Evolutionary conservation across 2,329 filamentous ascomycete species (phyloP).

Genomic region (Exophiala xenobiotica): DNA sequence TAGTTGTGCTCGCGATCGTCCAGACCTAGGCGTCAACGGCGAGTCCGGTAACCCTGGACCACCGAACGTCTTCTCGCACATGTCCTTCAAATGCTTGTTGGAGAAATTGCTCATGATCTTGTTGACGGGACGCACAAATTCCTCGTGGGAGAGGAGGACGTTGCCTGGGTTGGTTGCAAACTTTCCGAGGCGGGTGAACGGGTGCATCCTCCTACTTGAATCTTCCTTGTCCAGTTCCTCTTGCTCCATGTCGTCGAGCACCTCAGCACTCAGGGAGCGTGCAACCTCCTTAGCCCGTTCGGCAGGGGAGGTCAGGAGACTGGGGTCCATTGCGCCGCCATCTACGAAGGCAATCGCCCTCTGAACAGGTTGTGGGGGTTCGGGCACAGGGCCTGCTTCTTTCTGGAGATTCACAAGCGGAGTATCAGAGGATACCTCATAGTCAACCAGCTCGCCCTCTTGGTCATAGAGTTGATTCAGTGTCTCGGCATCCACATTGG

Average conservation of each 20-base stretch:
- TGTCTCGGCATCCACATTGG: constrained; percentile 36
- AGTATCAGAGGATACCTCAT: too few species aligned
- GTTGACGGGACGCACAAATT: constrained; percentile 68
- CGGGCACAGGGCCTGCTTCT: not conserved
- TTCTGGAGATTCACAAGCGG: too few species aligned
- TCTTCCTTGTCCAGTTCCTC: constrained; percentile 40
- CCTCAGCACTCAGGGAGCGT: constrained; percentile 39
- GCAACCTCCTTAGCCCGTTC: constrained; percentile 40
- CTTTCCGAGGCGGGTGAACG: constrained; percentile 70
- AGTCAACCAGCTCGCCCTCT: constrained; percentile 39
- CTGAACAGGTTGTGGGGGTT: constrained; percentile 3
- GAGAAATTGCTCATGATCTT: constrained; percentile 66
- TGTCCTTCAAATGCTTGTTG: constrained; percentile 70
- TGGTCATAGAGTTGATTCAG: constrained; percentile 39
- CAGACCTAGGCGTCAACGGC: constrained; percentile 59
- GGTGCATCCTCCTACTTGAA: constrained; percentile 55
- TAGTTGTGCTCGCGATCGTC: constrained; percentile 52
- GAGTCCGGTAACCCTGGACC: constrained; percentile 75
- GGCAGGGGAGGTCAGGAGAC: constrained; percentile 27
- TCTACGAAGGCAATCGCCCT: constrained; percentile 22
- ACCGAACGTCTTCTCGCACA: constrained; percentile 73
- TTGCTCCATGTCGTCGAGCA: constrained; percentile 46
- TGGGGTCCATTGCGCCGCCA: constrained; percentile 6
- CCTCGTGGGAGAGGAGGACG: constrained; percentile 68
- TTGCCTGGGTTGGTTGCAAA: constrained; percentile 73